Percentiles rank a stretch among this genome's conserved stretches.
Conservation (phyloP, 179 eudicot species). For the Silene noctiflora region DNA sequence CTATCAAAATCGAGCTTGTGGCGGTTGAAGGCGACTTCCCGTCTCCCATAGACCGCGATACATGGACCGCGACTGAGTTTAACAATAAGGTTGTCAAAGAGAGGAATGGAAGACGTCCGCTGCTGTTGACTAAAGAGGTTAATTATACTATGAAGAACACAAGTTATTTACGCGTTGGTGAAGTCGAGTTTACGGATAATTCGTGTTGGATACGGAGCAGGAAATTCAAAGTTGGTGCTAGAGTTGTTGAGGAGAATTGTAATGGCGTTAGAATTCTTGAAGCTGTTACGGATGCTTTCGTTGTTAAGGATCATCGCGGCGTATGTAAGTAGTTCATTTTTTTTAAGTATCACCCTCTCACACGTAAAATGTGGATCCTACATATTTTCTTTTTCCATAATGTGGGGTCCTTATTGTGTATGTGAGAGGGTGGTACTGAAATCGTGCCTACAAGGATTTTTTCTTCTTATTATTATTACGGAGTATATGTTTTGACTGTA, state of each 20-base stretch:
- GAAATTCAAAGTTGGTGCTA: conserved; percentile 65
- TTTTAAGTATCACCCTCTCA: too few species aligned
- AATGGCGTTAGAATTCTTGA: conserved; percentile 34
- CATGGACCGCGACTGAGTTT: conserved; percentile 51
- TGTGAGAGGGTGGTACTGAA: too few species aligned
- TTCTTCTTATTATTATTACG: too few species aligned
- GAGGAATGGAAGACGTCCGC: conserved; percentile 59
- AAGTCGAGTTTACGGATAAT: conserved; percentile 70
- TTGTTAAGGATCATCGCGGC: conserved; percentile 79
- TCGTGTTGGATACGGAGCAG: conserved; percentile 74
- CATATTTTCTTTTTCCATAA: too few species aligned
- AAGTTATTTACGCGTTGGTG: conserved; percentile 38
- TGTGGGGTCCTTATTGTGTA: too few species aligned
- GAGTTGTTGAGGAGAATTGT: conserved; percentile 34
- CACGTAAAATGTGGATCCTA: too few species aligned
- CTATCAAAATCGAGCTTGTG: conserved; percentile 56
- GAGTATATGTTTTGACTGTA: background rate
- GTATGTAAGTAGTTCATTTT: conserved; percentile 57
- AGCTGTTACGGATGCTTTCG: conserved; percentile 59
- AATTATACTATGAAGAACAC: conserved; percentile 43
- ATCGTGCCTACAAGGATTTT: too few species aligned
- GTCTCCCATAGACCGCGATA: conserved; percentile 9
- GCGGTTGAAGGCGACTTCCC: conserved; percentile 63
- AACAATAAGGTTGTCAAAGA: conserved; percentile 40
- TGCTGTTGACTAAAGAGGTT: conserved; percentile 49